Conservation (phyloP, 495 filamentous ascomycete species). For the Recurvomyces mirabilis region DNA sequence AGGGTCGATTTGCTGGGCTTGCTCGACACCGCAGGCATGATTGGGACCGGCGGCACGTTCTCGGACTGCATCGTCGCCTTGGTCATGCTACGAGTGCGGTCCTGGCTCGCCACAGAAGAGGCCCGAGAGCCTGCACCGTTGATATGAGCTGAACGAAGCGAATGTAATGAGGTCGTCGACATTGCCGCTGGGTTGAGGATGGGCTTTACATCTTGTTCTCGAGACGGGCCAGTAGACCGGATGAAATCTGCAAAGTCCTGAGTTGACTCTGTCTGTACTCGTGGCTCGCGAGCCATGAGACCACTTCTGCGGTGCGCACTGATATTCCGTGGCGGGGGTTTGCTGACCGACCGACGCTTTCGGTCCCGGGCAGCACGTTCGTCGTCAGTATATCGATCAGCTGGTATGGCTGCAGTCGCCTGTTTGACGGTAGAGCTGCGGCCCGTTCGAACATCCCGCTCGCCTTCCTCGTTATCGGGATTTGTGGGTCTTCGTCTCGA, state of each 20-base stretch:
- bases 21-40: conserved; percentile 1
- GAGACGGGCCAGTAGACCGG: conserved; percentile 62
- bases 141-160: conserved; percentile 13
- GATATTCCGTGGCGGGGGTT: conserved; percentile 12
- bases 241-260: conserved; percentile 79
- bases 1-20: conserved; percentile 31
- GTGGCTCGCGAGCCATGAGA: conserved; percentile 52
- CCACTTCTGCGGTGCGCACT: conserved; percentile 9
- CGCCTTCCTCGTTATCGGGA: neutral
- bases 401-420: conserved; percentile 7
- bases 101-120: conserved; percentile 7
- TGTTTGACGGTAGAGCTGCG: conserved; percentile 10
- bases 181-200: conserved; percentile 11
- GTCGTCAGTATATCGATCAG: neutral
- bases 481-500: neutral
- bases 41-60: conserved; percentile 15
- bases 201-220: conserved; percentile 24
- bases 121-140: conserved; percentile 8
- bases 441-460: conserved; percentile 6
- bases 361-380: neutral
- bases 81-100: conserved; percentile 6
- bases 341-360: conserved; percentile 8
- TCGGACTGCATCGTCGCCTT: neutral
- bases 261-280: conserved; percentile 50
- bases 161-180: conserved; percentile 15